phyloP scores from a whole-genome alignment of 495 filamentous ascomycete genomes.

The Daldinia loculata region DNA sequence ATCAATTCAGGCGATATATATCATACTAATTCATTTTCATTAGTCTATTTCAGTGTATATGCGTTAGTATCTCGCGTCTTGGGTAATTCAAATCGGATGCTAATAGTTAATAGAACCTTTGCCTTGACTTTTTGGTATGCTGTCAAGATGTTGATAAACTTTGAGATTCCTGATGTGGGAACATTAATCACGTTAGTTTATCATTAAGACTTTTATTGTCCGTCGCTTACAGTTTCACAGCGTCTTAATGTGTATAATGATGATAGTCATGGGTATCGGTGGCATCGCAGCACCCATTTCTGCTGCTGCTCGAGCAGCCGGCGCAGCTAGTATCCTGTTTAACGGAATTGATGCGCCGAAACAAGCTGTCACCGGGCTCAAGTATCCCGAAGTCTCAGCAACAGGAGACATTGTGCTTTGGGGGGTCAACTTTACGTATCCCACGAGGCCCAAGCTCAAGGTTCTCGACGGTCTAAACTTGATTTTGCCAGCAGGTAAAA shows the following conservation, averaged over 20 bases:
- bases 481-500: constrained; percentile 75
- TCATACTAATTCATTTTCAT: constrained; percentile 3
- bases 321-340: constrained; percentile 64
- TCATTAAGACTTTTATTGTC: background rate
- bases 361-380: constrained; percentile 56
- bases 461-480: constrained; percentile 64
- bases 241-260: constrained; percentile 66
- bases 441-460: constrained; percentile 66
- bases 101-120: constrained; percentile 48
- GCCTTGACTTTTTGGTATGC: constrained; percentile 60
- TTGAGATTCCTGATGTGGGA: constrained; percentile 51
- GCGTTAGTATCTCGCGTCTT: constrained; percentile 44
- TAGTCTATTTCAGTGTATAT: constrained; percentile 56
- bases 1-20: background rate
- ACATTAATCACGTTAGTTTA: constrained; percentile 61
- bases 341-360: constrained; percentile 64
- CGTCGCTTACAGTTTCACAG: constrained; percentile 47
- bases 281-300: constrained; percentile 61
- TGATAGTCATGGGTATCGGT: constrained; percentile 61
- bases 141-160: constrained; percentile 42
- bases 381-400: constrained; percentile 56
- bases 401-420: constrained; percentile 64
- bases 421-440: constrained; percentile 71
- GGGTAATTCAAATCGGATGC: constrained; percentile 1
- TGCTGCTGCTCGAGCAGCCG: constrained; percentile 60